These are phyloP conservation scores for Mycosphaerella sp. DNA, from an alignment of 2,329 filamentous ascomycete species.

Conservation along the genomic window DNA sequence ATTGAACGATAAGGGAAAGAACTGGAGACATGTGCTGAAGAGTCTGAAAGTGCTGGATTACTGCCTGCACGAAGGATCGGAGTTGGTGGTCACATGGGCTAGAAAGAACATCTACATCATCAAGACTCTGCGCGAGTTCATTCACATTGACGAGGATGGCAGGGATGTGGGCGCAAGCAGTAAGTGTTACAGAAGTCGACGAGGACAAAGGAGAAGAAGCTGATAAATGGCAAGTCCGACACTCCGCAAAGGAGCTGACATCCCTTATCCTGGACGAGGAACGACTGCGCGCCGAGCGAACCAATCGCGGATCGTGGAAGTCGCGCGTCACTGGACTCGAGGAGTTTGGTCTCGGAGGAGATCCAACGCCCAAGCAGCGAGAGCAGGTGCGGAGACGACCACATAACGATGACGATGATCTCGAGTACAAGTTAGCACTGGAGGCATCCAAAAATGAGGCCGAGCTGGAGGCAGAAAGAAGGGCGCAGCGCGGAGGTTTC, in stretches of 20 bases:
- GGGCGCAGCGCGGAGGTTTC: constrained; percentile 42
- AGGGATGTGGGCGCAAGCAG: constrained; percentile 95
- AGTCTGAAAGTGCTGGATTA: constrained; percentile 97
- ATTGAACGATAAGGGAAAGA: constrained; percentile 98
- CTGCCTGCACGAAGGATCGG: constrained; percentile 93
- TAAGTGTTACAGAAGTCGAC: constrained; percentile 42
- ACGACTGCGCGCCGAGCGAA: constrained; percentile 79
- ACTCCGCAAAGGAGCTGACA: constrained; percentile 93
- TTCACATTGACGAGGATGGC: constrained; percentile 92
- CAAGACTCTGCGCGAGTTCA: constrained; percentile 95
- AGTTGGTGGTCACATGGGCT: constrained; percentile 95
- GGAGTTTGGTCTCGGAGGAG: constrained; percentile 35
- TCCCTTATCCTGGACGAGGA: constrained; percentile 90
- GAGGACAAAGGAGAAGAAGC: constrained; percentile 10
- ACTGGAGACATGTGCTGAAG: constrained; percentile 97
- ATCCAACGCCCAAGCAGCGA: constrained; percentile 27
- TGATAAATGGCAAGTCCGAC: constrained; percentile 63
- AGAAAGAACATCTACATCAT: constrained; percentile 98
- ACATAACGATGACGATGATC: constrained; percentile 62
- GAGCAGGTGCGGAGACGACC: constrained; percentile 34
- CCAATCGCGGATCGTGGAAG: constrained; percentile 92
- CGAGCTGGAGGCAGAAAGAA: constrained; percentile 78
- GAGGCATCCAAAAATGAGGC: constrained; percentile 95
- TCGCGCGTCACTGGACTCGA: constrained; percentile 91
- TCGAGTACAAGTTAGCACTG: constrained; percentile 82